Conservation (phyloP, 345 rosid species). For the Gossypium turneri region DNA sequence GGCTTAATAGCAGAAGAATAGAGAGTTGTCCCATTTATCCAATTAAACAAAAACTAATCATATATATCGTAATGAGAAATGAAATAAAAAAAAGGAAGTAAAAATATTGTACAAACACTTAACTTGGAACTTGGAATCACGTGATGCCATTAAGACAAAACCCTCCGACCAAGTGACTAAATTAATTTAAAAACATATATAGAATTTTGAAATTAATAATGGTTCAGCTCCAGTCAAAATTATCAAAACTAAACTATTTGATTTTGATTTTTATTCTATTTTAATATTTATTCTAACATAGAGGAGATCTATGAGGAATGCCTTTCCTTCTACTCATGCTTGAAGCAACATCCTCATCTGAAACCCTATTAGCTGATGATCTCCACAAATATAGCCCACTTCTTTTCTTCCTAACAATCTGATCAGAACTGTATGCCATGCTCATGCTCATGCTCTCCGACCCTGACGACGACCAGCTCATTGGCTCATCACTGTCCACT, state of each 20-base stretch:
- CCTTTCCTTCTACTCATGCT: conserved; percentile 85
- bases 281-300: conserved; percentile 43
- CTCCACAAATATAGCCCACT: conserved; percentile 57
- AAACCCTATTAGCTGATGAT: conserved; percentile 48
- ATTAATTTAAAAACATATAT: conserved; percentile 18
- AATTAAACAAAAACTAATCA: conserved; percentile 1
- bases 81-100: not conserved
- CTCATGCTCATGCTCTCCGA: conserved; percentile 39
- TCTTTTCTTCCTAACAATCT: conserved; percentile 71
- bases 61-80: conserved; percentile 1
- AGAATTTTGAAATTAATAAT: conserved; percentile 12
- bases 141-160: conserved; percentile 81
- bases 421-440: conserved; percentile 24
- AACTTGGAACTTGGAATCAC: conserved; percentile 70
- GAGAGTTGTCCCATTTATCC: not conserved
- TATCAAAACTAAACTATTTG: not conserved
- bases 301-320: conserved; percentile 88
- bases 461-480: conserved; percentile 72
- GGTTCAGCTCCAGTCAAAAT: conserved; percentile 26
- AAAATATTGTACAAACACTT: conserved; percentile 10
- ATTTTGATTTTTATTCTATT: not conserved
- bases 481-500: conserved; percentile 65
- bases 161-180: conserved; percentile 58
- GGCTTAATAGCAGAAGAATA: not conserved
- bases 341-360: conserved; percentile 56